A percentile compares a stretch with the other conserved stretches of the same genome.
These are phyloP conservation scores for Cucumis cinereus DNA, from an alignment of 306 rosid species.

Conservation along the genomic window DNA sequence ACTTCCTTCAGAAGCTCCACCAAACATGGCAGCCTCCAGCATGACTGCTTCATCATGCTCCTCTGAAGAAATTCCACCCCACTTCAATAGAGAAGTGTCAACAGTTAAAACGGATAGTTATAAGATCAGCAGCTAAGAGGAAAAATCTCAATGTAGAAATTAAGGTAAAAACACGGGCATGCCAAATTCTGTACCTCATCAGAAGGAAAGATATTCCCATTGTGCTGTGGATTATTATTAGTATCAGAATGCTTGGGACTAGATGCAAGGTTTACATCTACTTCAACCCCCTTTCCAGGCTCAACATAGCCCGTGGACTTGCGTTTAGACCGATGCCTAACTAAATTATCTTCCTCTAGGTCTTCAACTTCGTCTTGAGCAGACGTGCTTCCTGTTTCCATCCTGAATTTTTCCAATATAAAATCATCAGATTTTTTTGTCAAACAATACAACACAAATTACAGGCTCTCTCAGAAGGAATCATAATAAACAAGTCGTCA, in stretches of 20 bases:
- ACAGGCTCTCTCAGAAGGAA: background rate
- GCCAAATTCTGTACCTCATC: slow-evolving; percentile 40
- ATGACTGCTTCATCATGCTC: slow-evolving; percentile 93
- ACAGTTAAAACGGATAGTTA: slow-evolving; percentile 4
- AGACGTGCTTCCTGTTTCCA: slow-evolving; percentile 63
- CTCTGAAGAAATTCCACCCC: slow-evolving; percentile 91
- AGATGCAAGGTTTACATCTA: slow-evolving; percentile 37
- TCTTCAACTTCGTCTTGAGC: slow-evolving; percentile 64
- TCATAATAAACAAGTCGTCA: background rate
- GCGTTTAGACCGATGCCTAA: slow-evolving; percentile 53
- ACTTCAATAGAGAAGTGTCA: slow-evolving; percentile 35
- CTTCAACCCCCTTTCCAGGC: slow-evolving; percentile 33
- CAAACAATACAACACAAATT: background rate
- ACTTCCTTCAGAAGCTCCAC: slow-evolving; percentile 77
- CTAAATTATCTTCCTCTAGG: slow-evolving; percentile 63
- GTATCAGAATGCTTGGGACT: slow-evolving; percentile 28
- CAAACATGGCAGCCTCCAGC: slow-evolving; percentile 97
- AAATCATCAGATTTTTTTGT: slow-evolving; percentile 18
- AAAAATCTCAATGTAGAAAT: background rate
- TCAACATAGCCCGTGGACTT: slow-evolving; percentile 28
- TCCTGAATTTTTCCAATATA: slow-evolving; percentile 32
- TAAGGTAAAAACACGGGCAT: background rate
- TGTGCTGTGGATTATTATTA: slow-evolving; percentile 22
- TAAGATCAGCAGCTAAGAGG: background rate
- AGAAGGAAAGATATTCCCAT: slow-evolving; percentile 38